Evolutionary conservation across 306 rosid genomes (phyloP).

Genomic region (Rosa multiflora): DNA sequence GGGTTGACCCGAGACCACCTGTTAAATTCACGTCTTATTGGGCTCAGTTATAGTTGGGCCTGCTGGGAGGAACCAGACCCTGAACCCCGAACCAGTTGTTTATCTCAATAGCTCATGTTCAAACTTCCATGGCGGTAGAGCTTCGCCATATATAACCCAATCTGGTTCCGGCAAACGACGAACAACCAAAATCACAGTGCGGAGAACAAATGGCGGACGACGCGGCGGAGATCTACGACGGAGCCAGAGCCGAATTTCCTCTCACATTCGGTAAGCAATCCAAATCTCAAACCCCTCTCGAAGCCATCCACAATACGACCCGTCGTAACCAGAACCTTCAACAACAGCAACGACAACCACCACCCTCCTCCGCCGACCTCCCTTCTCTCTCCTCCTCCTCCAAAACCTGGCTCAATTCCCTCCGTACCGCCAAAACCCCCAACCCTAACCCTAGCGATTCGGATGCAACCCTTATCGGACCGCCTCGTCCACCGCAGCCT

Average conservation of each 20-base stretch:
- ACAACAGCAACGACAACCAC: slow-evolving; percentile 19
- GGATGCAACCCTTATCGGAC: slow-evolving; percentile 27
- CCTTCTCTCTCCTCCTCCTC: slow-evolving; percentile 80
- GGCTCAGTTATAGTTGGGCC: background rate
- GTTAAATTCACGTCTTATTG: background rate
- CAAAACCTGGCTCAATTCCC: slow-evolving; percentile 60
- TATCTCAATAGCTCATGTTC: background rate
- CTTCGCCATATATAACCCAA: background rate
- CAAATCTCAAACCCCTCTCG: slow-evolving; percentile 76
- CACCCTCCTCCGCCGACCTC: slow-evolving; percentile 29
- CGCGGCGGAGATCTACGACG: slow-evolving; percentile 74
- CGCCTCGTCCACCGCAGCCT: slow-evolving; percentile 33
- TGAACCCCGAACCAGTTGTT: background rate
- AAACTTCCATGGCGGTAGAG: background rate
- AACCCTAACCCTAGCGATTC: slow-evolving; percentile 13
- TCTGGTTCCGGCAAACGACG: background rate
- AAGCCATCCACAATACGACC: slow-evolving; percentile 78
- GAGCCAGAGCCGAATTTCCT: slow-evolving; percentile 77
- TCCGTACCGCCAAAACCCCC: slow-evolving; percentile 48
- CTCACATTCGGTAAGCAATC: slow-evolving; percentile 83
- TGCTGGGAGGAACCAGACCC: background rate
- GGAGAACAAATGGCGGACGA: slow-evolving; percentile 43
- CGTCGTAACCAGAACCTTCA: slow-evolving; percentile 45
- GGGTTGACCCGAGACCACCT: no score
- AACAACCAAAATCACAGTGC: background rate